Evolutionary conservation across 2,329 filamentous ascomycete genomes (phyloP).

Genomic region (Byssothecium circinans): DNA sequence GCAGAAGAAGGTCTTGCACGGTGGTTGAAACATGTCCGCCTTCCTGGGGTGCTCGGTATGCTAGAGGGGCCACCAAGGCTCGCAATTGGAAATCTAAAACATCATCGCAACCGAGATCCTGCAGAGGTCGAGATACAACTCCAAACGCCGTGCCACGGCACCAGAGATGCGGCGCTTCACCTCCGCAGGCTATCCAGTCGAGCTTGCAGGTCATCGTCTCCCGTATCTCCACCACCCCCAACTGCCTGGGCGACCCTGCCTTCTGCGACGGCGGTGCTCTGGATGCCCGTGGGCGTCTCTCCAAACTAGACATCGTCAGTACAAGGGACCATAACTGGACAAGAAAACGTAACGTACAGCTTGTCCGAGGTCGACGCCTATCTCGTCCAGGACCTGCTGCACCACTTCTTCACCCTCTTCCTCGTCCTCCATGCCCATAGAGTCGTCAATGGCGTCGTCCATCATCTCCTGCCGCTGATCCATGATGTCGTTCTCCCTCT

Average conservation of each 20-base stretch:
- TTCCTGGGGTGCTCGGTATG: too few species aligned
- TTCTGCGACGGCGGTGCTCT: constrained; percentile 72
- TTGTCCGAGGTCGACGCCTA: constrained; percentile 89
- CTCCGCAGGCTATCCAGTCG: constrained; percentile 81
- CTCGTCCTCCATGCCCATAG: constrained; percentile 86
- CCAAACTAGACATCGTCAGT: constrained; percentile 66
- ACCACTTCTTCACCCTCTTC: constrained; percentile 97
- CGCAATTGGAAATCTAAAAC: too few species aligned
- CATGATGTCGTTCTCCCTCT: constrained; percentile 99
- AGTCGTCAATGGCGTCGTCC: constrained; percentile 98
- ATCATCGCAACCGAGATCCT: too few species aligned
- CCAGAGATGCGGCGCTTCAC: too few species aligned
- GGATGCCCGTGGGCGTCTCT: constrained; percentile 83
- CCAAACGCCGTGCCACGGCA: too few species aligned
- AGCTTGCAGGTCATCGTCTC: constrained; percentile 89
- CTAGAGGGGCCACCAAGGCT: too few species aligned
- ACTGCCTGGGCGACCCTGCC: constrained; percentile 83
- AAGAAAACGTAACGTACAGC: constrained; percentile 62
- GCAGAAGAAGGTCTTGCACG: too few species aligned
- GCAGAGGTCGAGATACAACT: too few species aligned
- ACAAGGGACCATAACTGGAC: neutral
- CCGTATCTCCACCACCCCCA: constrained; percentile 62
- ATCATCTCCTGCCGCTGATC: constrained; percentile 99
- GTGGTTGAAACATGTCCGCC: too few species aligned
- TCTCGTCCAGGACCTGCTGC: constrained; percentile 94